Conservation (phyloP, 2,329 filamentous ascomycete species). For the Colletotrichum limetticola region DNA sequence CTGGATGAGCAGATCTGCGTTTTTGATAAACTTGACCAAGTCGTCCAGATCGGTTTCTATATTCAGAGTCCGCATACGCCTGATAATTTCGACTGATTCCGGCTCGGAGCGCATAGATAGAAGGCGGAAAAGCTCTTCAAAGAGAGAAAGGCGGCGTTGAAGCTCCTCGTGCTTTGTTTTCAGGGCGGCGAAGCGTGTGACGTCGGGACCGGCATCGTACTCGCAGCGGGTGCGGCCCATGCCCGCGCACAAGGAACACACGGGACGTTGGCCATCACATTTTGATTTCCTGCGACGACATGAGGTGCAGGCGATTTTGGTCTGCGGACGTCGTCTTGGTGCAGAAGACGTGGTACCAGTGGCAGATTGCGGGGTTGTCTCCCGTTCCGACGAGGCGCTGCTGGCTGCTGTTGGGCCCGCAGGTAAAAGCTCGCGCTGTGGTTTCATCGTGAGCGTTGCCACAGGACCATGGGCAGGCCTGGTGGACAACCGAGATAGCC, state of each 20-base stretch:
- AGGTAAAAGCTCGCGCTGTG: conserved; percentile 34
- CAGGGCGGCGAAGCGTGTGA: conserved; percentile 34
- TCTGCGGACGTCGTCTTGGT: conserved; percentile 32
- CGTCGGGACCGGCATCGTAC: conserved; percentile 35
- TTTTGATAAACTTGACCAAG: conserved; percentile 34
- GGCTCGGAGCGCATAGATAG: conserved; percentile 31
- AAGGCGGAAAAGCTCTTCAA: conserved; percentile 32
- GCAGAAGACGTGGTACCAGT: conserved; percentile 13
- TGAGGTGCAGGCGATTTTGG: conserved; percentile 34
- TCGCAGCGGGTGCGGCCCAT: conserved; percentile 34
- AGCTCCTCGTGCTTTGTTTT: conserved; percentile 32
- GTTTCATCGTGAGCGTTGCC: conserved; percentile 31
- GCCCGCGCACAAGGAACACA: conserved; percentile 34
- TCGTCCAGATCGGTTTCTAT: conserved; percentile 27
- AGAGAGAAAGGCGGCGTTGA: conserved; percentile 26
- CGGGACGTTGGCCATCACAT: conserved; percentile 34
- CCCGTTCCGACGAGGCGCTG: conserved; percentile 25
- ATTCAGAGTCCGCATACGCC: conserved; percentile 31
- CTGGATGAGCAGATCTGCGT: conserved; percentile 34
- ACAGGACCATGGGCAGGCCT: conserved; percentile 20
- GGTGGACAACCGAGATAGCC: conserved; percentile 1
- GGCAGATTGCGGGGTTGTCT: conserved; percentile 26
- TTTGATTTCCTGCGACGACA: conserved; percentile 35
- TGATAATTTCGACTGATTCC: conserved; percentile 34
- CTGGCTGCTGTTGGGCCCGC: conserved; percentile 26